Percentiles rank a stretch among this genome's conserved stretches.
Conservation (phyloP, 768 basidiomycete species). For the Leccinellum albellum region DNA sequence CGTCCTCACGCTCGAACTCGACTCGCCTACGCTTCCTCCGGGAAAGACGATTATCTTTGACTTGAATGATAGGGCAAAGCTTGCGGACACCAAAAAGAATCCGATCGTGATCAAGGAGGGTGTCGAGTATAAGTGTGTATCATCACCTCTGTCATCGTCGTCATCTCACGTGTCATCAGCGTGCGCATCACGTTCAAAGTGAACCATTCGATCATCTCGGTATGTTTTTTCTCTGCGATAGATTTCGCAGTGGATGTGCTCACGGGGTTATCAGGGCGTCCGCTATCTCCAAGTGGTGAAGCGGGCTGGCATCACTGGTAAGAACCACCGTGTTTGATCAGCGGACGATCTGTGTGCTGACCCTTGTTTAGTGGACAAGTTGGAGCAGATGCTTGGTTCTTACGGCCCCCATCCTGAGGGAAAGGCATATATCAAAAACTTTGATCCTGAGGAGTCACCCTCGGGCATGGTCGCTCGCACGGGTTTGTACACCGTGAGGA, state of each 20-base stretch:
- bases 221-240: conserved; percentile 29
- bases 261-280: conserved; percentile 52
- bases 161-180: conserved; percentile 34
- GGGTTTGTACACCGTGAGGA: conserved; percentile 73
- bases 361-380: conserved; percentile 68
- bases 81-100: conserved; percentile 67
- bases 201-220: conserved; percentile 86
- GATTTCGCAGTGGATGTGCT: conserved; percentile 1
- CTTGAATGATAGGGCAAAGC: conserved; percentile 43
- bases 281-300: conserved; percentile 90
- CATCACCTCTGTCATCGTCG: neutral
- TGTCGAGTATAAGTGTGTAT: conserved; percentile 76
- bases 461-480: conserved; percentile 82
- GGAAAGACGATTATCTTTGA: conserved; percentile 66
- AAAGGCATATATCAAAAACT: conserved; percentile 69
- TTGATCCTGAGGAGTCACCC: conserved; percentile 67
- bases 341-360: conserved; percentile 1
- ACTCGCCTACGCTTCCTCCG: conserved; percentile 62
- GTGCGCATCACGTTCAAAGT: conserved; percentile 83
- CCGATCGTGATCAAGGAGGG: conserved; percentile 80
- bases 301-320: conserved; percentile 70
- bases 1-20: conserved; percentile 72
- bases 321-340: neutral
- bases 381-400: conserved; percentile 93
- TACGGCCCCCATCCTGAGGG: conserved; percentile 73